Evolutionary conservation across 108 stramenopile species (phyloP), one percentile per base, ranked within the genome.

Genomic region (Stephanodiscus minutulus): DNA sequence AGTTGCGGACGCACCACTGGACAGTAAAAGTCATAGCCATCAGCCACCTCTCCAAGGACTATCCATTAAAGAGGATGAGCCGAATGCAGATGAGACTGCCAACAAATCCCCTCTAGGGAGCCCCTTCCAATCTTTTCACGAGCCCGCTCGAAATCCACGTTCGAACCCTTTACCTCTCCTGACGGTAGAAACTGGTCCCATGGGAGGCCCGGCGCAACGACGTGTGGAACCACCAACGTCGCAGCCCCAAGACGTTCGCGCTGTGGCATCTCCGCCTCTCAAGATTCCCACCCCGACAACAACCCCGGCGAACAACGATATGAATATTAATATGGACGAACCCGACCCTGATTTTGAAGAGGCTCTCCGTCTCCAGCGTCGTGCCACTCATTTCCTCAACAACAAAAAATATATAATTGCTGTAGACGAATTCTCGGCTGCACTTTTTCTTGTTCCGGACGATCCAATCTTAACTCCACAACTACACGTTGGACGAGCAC

Each of bases 291-390:
- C 22, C 0, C 55, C 46, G 3, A 33, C 61, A 27, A 21, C 67
- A 43, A 9, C 57, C 29, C 21, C 61, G 2, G 74, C 33, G 5
- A 31, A 54, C 27, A 49, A 72, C 33, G 52, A 70, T 46, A 71
- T 52, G 12, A 56, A 36, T 11, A 50, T 56, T 17, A 64, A 72
- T 36, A 64, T 79, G 28, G 77, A 82, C 44, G 86, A 81, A 52
- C 69, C 74, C 11, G 92, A 93, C 78, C 92, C 92, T 15, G 92
- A 93, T 61, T 93, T 93, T 81, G 92, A 93, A 49, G 92, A 93
- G 66, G 92, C 92, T n/a, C 73, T 93, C n/a, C 87, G 87, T 31
- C 87, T 93, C 24, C 92, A 93, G 81, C 73, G 83, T 62, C 78
- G 86, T 25, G 92, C 90, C 68, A 88, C 89, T 27, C 57, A 73